phyloP scores from a whole-genome alignment of 495 filamentous ascomycete species.

The Neurospora tetraspora region DNA sequence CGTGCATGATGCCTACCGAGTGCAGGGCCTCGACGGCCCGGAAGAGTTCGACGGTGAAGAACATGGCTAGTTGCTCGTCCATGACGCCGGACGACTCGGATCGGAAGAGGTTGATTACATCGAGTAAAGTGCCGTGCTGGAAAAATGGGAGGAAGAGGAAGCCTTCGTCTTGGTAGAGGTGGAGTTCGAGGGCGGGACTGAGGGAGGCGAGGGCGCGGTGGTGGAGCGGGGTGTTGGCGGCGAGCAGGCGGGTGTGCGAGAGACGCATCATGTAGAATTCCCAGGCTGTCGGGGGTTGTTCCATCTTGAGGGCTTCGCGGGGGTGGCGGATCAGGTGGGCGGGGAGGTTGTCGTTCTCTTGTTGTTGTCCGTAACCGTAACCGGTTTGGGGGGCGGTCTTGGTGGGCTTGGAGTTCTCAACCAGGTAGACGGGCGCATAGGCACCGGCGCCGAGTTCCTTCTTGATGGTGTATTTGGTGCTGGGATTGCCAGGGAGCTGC shows the following conservation, averaged over 20 bases:
- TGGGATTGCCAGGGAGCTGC: slow-evolving; percentile 47
- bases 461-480: slow-evolving; percentile 61
- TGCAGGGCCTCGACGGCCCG: slow-evolving; percentile 85
- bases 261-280: slow-evolving; percentile 94
- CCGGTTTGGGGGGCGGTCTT: slow-evolving; percentile 10
- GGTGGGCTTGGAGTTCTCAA: slow-evolving; percentile 52
- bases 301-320: slow-evolving; percentile 87
- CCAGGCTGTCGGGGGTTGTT: slow-evolving; percentile 76
- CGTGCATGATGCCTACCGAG: slow-evolving; percentile 69
- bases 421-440: slow-evolving; percentile 88
- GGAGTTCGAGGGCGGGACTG: slow-evolving; percentile 73
- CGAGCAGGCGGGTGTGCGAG: slow-evolving; percentile 60
- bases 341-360: slow-evolving; percentile 34
- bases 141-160: slow-evolving; percentile 84
- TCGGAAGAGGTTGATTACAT: slow-evolving; percentile 79
- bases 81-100: slow-evolving; percentile 60
- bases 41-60: slow-evolving; percentile 85
- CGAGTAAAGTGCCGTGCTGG: slow-evolving; percentile 83
- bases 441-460: slow-evolving; percentile 89
- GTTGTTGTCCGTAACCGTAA: slow-evolving; percentile 17
- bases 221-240: slow-evolving; percentile 18
- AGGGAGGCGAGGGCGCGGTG: slow-evolving; percentile 63
- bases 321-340: slow-evolving; percentile 35
- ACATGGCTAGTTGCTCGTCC: slow-evolving; percentile 87
- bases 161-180: slow-evolving; percentile 72